phyloP scores from a whole-genome alignment of 108 stramenopile genomes.

The Aurantiochytrium sp. region DNA sequence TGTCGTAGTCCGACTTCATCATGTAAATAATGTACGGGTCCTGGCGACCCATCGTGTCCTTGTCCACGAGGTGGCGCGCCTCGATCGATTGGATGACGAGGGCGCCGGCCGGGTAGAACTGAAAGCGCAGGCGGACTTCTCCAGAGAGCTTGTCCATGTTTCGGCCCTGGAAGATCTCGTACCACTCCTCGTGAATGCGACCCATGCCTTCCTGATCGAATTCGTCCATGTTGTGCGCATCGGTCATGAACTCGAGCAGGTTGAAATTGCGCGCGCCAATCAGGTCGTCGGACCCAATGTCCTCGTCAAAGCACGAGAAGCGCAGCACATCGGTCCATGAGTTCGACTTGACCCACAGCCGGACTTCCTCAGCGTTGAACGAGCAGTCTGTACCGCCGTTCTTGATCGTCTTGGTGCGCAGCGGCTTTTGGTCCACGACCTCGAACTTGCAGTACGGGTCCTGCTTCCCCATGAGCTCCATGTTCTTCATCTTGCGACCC shows the following conservation, averaged over 20 bases:
- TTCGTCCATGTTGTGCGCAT: slow-evolving; percentile 15
- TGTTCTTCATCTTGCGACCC: slow-evolving; percentile 45
- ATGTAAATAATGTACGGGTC: slow-evolving; percentile 57
- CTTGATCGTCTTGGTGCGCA: slow-evolving; percentile 40
- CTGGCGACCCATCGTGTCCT: slow-evolving; percentile 36
- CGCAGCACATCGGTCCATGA: slow-evolving; percentile 52
- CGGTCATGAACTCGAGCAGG: slow-evolving; percentile 51
- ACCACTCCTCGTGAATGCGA: neutral
- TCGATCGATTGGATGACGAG: slow-evolving; percentile 46
- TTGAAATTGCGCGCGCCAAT: slow-evolving; percentile 41
- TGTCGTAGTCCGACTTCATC: slow-evolving; percentile 49
- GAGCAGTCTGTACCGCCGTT: slow-evolving; percentile 55
- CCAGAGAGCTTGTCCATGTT: slow-evolving; percentile 41
- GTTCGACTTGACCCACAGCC: slow-evolving; percentile 50
- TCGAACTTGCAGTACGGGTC: slow-evolving; percentile 56
- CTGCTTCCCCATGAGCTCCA: slow-evolving; percentile 46
- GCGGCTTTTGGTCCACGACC: slow-evolving; percentile 46
- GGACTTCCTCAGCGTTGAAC: slow-evolving; percentile 55
- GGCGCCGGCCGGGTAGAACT: slow-evolving; percentile 60
- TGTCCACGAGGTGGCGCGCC: slow-evolving; percentile 45
- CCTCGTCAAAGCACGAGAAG: slow-evolving; percentile 46
- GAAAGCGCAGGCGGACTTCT: slow-evolving; percentile 43
- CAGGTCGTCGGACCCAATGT: slow-evolving; percentile 48
- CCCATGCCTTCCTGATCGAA: slow-evolving; percentile 42
- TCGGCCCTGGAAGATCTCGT: neutral